Conservation (phyloP, 495 filamentous ascomycete genomes). For the Penicillium pulvis region DNA sequence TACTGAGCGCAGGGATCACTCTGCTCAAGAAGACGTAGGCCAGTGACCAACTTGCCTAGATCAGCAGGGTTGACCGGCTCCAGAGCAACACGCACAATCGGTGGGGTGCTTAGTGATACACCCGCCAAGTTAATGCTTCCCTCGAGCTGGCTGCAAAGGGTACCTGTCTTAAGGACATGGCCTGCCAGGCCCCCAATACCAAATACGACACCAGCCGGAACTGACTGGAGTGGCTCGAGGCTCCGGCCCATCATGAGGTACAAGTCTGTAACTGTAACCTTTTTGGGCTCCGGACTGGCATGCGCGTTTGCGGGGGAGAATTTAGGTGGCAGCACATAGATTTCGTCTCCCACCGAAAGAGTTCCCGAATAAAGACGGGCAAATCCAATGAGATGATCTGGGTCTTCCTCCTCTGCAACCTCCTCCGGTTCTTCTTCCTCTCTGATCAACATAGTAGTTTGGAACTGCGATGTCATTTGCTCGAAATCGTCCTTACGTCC, state of each 20-base stretch:
- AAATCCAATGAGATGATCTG: constrained; percentile 92
- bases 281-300: constrained; percentile 73
- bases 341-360: constrained; percentile 80
- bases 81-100: constrained; percentile 93
- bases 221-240: constrained; percentile 78
- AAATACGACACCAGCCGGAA: constrained; percentile 93
- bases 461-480: constrained; percentile 56
- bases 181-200: constrained; percentile 94
- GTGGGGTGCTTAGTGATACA: constrained; percentile 71
- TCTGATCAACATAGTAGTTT: constrained; percentile 53
- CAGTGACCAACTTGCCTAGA: constrained; percentile 89
- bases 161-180: constrained; percentile 90
- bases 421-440: constrained; percentile 27
- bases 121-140: constrained; percentile 94
- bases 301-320: constrained; percentile 82
- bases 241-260: constrained; percentile 96
- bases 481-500: constrained; percentile 43
- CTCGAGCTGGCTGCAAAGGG: constrained; percentile 83
- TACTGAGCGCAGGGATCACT: constrained; percentile 96
- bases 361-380: constrained; percentile 91
- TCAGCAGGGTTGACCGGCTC: constrained; percentile 88
- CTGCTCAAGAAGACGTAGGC: constrained; percentile 84
- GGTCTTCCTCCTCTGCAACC: constrained; percentile 57
- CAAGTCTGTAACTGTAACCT: constrained; percentile 81
- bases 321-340: constrained; percentile 91